Base-by-base conservation (phyloP, 768 basidiomycete genomes). In the Hericium coralloides region DNA sequence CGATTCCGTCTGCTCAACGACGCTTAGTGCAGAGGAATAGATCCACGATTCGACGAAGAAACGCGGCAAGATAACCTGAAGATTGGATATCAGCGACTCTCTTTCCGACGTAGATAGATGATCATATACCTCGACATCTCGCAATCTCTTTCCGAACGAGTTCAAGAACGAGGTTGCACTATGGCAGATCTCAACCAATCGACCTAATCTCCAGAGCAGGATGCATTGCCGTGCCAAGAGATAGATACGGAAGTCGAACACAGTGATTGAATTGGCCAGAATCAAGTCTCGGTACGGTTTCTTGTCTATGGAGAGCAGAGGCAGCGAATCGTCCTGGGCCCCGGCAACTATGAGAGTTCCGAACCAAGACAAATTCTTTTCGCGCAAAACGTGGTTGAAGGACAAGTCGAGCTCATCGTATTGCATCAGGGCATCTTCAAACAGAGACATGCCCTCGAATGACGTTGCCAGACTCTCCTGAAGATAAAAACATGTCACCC, bases 401-500 rank as follows among this genome's bases (percentile, higher is more conserved):
- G 86, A 79, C 0, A 79, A 77, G 68, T 98, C 97, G 3, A 99
- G 81, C 71, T 98, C 95, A 57, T 92, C 87, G 62, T 98, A 98
- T 59, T 90, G 88, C 20, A 83, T 71, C 8, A 95, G 72, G 0
- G 95, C 92, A 65, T 98, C 97, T 64, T 98, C 95, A 55, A 83
- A 79, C 7, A 99, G 77, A 61, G 81, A 85, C 71, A 98, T 87
- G 4, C 90, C 90, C 68, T 95, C 92, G 64, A 92, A 95, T 0
- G 95, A 95, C 56, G 77, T 80, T 5, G 97, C 94, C 36, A 99
- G 75, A 59, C 89, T 94, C 82, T 98, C 97, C 95, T 98, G 65
- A 61, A 53, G 63, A 56, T 20, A 50, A 49, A 39, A 38, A 49
- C 51, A 22, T 22, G 3, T 37, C 4, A 22, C 4, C 2, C 9